Evolutionary conservation across 2,329 filamentous ascomycete species (phyloP).

Genomic region (Sporothrix mexicana): DNA sequence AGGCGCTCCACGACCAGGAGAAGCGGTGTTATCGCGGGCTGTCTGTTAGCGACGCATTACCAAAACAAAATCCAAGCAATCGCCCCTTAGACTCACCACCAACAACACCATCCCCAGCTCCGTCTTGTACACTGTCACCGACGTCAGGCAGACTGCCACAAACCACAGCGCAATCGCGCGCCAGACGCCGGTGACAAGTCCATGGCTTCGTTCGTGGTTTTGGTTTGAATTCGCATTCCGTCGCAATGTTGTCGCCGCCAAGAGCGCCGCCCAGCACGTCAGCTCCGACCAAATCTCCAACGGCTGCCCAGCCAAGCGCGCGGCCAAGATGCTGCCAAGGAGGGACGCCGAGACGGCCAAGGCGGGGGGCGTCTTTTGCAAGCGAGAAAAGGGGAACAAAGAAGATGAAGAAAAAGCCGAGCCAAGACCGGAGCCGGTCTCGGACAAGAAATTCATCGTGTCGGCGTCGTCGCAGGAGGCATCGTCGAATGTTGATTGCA

Average conservation of each 20-base stretch:
- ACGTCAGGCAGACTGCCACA: background rate
- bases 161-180: slow-evolving; percentile 5
- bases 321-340: slow-evolving; percentile 12
- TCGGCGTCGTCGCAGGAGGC: background rate
- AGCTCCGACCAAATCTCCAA: slow-evolving; percentile 7
- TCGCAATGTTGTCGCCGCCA: background rate
- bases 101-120: background rate
- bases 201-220: background rate
- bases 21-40: background rate
- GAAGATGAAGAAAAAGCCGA: background rate
- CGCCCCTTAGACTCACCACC: background rate
- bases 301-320: background rate
- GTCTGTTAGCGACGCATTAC: background rate
- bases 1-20: background rate
- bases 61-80: background rate
- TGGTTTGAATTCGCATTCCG: no score
- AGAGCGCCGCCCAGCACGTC: background rate
- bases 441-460: background rate
- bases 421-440: background rate
- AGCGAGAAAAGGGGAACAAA: background rate
- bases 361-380: background rate
- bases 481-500: background rate
- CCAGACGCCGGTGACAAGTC: background rate
- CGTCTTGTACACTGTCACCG: background rate
- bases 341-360: background rate